These are phyloP conservation scores for Naganishia albida DNA, from an alignment of 1,284 basidiomycete species.

Conservation along the genomic window DNA sequence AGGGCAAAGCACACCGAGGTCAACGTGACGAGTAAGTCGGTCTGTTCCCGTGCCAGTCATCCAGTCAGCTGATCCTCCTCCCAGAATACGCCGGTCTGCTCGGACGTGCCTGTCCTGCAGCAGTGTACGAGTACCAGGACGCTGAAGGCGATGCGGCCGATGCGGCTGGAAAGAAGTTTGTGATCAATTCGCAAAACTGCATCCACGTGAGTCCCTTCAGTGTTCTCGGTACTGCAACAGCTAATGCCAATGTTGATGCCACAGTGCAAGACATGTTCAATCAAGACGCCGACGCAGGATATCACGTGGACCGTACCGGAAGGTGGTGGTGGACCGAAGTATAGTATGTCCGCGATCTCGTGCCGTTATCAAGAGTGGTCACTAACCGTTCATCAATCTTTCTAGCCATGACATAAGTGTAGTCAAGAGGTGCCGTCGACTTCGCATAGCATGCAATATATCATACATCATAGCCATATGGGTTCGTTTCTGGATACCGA, in stretches of 20 bases:
- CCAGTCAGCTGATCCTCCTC: not conserved
- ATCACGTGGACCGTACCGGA: slow-evolving; percentile 94
- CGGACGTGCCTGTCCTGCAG: slow-evolving; percentile 88
- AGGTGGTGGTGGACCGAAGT: slow-evolving; percentile 90
- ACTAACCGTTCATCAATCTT: no score
- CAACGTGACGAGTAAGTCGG: slow-evolving; percentile 64
- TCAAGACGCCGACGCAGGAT: slow-evolving; percentile 87
- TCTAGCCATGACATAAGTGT: no score
- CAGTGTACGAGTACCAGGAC: slow-evolving; percentile 94
- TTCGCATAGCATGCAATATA: no score
- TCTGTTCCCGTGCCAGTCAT: no score
- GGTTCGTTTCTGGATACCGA: no score
- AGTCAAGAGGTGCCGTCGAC: no score
- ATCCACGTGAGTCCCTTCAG: slow-evolving; percentile 47
- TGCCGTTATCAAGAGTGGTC: no score
- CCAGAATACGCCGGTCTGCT: slow-evolving; percentile 80
- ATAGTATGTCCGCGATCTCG: slow-evolving; percentile 62
- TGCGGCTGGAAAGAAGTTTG: slow-evolving; percentile 76
- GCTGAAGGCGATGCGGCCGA: slow-evolving; percentile 60
- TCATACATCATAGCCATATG: no score
- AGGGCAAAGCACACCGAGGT: slow-evolving; percentile 68
- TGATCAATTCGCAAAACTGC: slow-evolving; percentile 87
- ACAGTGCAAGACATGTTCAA: slow-evolving; percentile 90
- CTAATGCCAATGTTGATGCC: slow-evolving; percentile 42
- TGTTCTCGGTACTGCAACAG: slow-evolving; percentile 58